Percentiles rank a stretch among this genome's conserved stretches.
phyloP scores from a whole-genome alignment of 257 asterid species.

The Leonotis leonurus region DNA sequence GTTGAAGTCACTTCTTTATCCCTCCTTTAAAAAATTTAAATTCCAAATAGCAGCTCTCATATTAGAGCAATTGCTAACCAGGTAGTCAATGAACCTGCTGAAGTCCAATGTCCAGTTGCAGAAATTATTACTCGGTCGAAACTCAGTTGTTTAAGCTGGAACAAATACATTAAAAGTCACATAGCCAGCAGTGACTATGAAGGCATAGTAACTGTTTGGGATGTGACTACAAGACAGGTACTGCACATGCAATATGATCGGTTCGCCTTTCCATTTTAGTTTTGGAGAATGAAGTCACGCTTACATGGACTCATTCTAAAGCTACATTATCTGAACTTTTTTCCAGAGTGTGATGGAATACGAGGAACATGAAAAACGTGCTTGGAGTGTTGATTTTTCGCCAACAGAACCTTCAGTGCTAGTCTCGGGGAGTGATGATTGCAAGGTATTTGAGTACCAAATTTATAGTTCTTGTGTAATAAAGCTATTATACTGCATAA shows the following conservation, averaged over 20 bases:
- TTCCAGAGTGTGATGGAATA: slow-evolving; percentile 83
- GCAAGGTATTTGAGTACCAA: slow-evolving; percentile 49
- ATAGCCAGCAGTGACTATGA: slow-evolving; percentile 92
- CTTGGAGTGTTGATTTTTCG: slow-evolving; percentile 93
- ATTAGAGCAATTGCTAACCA: slow-evolving; percentile 24
- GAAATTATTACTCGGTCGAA: slow-evolving; percentile 83
- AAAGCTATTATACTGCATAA: background rate
- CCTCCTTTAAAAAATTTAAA: background rate
- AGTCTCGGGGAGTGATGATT: slow-evolving; percentile 87
- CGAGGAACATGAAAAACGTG: slow-evolving; percentile 92
- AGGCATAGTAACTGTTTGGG: slow-evolving; percentile 91
- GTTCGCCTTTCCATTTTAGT: background rate
- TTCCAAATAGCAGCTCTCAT: background rate
- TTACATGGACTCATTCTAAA: background rate
- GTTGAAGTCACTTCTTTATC: background rate
- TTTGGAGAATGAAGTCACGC: background rate
- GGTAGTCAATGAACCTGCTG: slow-evolving; percentile 74
- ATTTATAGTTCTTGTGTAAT: background rate
- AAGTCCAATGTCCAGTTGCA: slow-evolving; percentile 64
- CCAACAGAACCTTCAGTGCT: slow-evolving; percentile 79
- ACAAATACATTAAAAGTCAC: slow-evolving; percentile 57
- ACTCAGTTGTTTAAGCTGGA: slow-evolving; percentile 91
- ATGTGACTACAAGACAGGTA: slow-evolving; percentile 86
- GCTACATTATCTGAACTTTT: background rate
- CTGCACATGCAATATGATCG: background rate